Evolutionary conservation across 2,329 filamentous ascomycete species (phyloP), one percentile per base, ranked within the genome.

Genomic region (Podosphaera fusca): DNA sequence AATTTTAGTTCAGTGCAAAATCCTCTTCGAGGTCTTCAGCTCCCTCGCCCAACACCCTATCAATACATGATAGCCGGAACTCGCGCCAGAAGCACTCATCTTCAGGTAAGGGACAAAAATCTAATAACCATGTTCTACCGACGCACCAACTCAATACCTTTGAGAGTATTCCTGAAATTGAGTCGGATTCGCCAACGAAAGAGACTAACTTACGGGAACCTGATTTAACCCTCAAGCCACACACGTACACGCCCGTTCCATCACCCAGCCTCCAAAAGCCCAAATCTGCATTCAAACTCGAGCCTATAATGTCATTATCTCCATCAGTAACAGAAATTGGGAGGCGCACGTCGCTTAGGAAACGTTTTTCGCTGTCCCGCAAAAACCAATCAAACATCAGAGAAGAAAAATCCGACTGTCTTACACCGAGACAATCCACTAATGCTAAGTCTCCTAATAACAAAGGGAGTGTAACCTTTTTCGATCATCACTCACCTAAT

Each of bases 201-300:
- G 30, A 57, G 2, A 60, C 61, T 49, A 51, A 56, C 9, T 57
- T 58, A 55, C 50, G 56, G 36, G 60, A 64, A 58, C 60, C 63
- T 0, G 60, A 64, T 45, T 65, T 67, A 49, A 65, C 64, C 33
- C 61, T 67, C 6, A 64, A 67, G 55, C 65, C 66, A 31, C 59
- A 60, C 50, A 67, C 65, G 31, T 67, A 67, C 56, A 64, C 59
- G 34, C 65, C 65, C 9, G 57, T 61, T 36, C 62, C 60, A 36
- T 60, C 60, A 50, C 56, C 60, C 29, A 58, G 53, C 54, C 57
- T 21, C 57, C 35, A 49, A 21, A n/a, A 21, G 55, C 6, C 36
- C 56, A 21, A 56, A 36, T 57, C 34, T 29, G 51, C 8, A 30
- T 59, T 9, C 55, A 58, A 46, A 7, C 30, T 54, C 21, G 21